Conservation (phyloP, 306 rosid species). For the Leucaena leucocephala region DNA sequence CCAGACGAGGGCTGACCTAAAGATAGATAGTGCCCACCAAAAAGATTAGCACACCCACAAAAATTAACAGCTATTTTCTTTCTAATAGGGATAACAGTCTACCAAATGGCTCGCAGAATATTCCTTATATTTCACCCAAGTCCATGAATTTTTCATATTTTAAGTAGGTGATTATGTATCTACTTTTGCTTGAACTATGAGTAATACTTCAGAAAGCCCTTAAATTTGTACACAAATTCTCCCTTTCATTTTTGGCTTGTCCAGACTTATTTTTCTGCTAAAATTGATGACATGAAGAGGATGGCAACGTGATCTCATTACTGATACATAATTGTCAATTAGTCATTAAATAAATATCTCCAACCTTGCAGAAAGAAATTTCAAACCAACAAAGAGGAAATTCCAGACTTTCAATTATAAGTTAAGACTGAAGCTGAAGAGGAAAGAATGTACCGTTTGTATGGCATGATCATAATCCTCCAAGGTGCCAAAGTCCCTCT, state of each 20-base stretch:
- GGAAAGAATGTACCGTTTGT: constrained; percentile 61
- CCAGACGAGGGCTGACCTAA: constrained; percentile 78
- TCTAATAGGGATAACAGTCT: neutral
- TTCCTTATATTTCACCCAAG: neutral
- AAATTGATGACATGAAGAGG: neutral
- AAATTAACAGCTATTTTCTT: neutral
- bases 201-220: neutral
- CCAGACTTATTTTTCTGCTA: neutral
- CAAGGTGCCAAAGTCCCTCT: constrained; percentile 82
- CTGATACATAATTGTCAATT: neutral
- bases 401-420: constrained; percentile 11
- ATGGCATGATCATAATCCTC: constrained; percentile 81
- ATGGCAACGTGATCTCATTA: neutral
- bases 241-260: neutral
- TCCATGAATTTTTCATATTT: neutral
- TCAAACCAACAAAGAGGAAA: neutral
- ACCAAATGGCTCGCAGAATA: constrained; percentile 5
- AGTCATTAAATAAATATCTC: neutral
- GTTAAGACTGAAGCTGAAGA: constrained; percentile 13
- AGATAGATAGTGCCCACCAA: constrained; percentile 26
- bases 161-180: neutral
- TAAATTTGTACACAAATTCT: neutral
- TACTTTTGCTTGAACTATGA: constrained; percentile 10
- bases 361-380: neutral
- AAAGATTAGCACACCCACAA: constrained; percentile 25